Evolutionary conservation across 805 yeast species (phyloP), one percentile per base, ranked within the genome.

Genomic region (Ogataea corticis): DNA sequence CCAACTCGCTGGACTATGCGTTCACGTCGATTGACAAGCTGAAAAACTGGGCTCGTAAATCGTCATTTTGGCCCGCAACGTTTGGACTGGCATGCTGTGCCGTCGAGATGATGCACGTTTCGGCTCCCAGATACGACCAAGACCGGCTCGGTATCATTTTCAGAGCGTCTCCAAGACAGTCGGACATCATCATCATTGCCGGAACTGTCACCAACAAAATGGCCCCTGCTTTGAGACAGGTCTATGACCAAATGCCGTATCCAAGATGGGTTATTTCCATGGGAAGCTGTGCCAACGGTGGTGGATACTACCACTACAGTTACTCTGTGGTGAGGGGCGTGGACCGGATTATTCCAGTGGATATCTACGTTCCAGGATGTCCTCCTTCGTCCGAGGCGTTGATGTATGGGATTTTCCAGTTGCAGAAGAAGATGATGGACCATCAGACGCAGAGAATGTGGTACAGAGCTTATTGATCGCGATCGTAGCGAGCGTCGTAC

Each of bases 201-300:
- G 96, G 96, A 33, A 87, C 96, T 2, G 79, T 87, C 55, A 87
- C 96, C 52, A 87, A 87, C 67, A 87, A 87, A 72, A 87, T 87
- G 96, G 96, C 96, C 2, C 96, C 96, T 33, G 94, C 94, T 19
- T 74, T 87, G 66, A 83, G 96, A 73, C 94, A 87, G 72, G 96
- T 87, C 28, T 87, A 88, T 68, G 96, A 87, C 68, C 96, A 87
- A 70, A 88, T 88, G 96, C 89, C 96, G 29, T 94, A 85, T 57
- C 96, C 96, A 38, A 82, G 91, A 70, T 87, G 96, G 96, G 96
- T 88, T 42, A 87, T 87, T 58, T 85, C 94, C 46, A 87, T 87
- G 96, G 96, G 96, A 39, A 84, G 92, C 7, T 87, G 96, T 71
- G 96, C 96, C 52, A 87, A 87, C 65, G 96, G 96, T 51, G 96